Base-by-base conservation (phyloP, 2,329 filamentous ascomycete genomes). In the Penicillium sp. region DNA sequence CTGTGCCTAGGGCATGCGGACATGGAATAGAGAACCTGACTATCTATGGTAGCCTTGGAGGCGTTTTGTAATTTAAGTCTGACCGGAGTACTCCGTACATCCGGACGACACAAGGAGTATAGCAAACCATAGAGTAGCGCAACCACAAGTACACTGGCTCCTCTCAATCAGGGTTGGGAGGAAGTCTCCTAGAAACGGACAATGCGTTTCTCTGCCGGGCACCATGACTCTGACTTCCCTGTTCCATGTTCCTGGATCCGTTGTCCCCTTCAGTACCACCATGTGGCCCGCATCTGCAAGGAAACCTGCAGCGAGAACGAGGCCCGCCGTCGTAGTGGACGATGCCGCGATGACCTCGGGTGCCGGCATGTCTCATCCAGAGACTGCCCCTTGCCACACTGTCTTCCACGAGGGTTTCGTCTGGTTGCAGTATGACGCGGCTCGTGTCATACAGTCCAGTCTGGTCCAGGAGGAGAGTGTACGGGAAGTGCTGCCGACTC, bases 271-370 rank as follows among this genome's bases (percentile, higher is more conserved):
- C 36, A 44, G 60, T 60, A 52, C 40, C 60, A 62, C 59, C 59
- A 64, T 64, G 61, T 64, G 61, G 33, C 53, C 55, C 46, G 40
- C 40, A 33, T 22, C 44, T 14, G 5, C 4, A 19, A 54, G 57
- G 61, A 46, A 62, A 59, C 57, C 40, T 62, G 57, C 61, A 62
- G 57, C 19, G 36, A 52, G 40, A 56, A 55, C 31, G 50, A 60
- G 55, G 47, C 40, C 39, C 27, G 27, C 27, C 13, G 40, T n/a
- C 36, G 37, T 19, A 43, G 44, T 47, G 50, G 51, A 31, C 16
- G 7, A 2, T 27, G 18, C 24, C 16, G 43, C n/a, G 24, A 18
- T 46, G 24, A 14, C 27, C 43, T 27, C 43, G 24, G 43, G 22
- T 46, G 43, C 22, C 55, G 44, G 55, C 60, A 62, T 62, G 58